Conservation (phyloP, 768 basidiomycete species). For the Kwoniella pini region DNA sequence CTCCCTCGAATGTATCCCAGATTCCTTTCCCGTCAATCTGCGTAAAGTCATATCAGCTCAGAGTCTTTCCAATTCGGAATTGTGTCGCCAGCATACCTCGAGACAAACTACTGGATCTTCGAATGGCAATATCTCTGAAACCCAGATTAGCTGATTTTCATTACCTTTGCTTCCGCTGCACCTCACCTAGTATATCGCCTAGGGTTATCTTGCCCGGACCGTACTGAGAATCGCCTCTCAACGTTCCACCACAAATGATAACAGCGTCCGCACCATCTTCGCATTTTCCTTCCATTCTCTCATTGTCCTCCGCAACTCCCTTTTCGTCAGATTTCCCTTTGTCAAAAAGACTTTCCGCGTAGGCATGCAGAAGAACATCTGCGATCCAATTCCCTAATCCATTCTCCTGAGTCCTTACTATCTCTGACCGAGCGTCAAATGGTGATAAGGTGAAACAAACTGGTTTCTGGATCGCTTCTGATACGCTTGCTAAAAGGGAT, state of each 20-base stretch:
- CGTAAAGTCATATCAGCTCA: not conserved
- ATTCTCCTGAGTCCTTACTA: conserved; percentile 74
- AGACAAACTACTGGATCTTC: conserved; percentile 80
- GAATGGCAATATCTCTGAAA: conserved; percentile 76
- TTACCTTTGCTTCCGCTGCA: not conserved
- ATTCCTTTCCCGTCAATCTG: conserved; percentile 66
- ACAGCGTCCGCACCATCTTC: conserved; percentile 72
- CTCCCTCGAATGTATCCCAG: conserved; percentile 76
- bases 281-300: not conserved
- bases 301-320: conserved; percentile 61
- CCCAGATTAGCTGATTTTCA: not conserved
- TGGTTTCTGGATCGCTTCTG: conserved; percentile 68
- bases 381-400: conserved; percentile 69
- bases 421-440: conserved; percentile 73
- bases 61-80: too few species aligned
- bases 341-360: conserved; percentile 51
- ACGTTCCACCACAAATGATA: conserved; percentile 76
- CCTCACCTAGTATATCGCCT: conserved; percentile 68
- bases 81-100: conserved; percentile 59
- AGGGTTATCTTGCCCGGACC: conserved; percentile 77
- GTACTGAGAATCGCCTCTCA: conserved; percentile 82
- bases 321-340: conserved; percentile 47
- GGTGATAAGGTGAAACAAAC: conserved; percentile 69
- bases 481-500: conserved; percentile 68
- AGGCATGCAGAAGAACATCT: conserved; percentile 78